Evolutionary conservation across 345 rosid genomes (phyloP), one percentile per base, ranked within the genome.

Genomic region (Eutrema japonicum): DNA sequence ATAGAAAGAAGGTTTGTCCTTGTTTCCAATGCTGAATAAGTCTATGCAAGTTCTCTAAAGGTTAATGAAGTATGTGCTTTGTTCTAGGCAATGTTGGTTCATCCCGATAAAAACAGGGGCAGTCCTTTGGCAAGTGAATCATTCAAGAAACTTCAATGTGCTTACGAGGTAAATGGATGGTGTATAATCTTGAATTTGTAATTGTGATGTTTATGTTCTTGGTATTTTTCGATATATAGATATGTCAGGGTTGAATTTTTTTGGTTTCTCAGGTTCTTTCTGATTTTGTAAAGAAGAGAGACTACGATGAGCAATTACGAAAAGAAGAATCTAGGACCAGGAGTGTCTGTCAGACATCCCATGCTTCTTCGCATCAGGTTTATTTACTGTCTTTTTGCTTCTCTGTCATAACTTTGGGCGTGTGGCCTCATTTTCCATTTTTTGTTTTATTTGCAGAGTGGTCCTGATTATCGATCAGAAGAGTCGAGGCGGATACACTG

Each of bases 21-120:
- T 33, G 35, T 51, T 72, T 58, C 50, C 32, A 45, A 35, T 59
- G 42, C 26, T 64, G 51, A 43, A 22, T 61, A 65, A 29, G 61
- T 60, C 45, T 5, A 38, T 61, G 63, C 59, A 54, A 4, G 16
- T 43, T 53, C 6, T 72, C 3, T 14, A 1, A 5, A 32, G 43
- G 65, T 37, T 71, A 72, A 43, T 40, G 54, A 72, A 66, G 18
- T 57, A 18, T 65, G 13, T 66, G 47, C 33, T 68, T n/a, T 77
- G 26, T 64, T 52, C 13, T 78, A 95, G 99, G 99, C 99, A 58
- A 95, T 88, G 98, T 84, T 92, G 80, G 99, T 96, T 59, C 99
- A 96, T 88, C 99, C 99, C 6, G 99, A 92, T 85, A 96, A 96
- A 79, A 96, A 96, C 73, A 85, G 85, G 96, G 98, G 99, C 70